Evolutionary conservation across 768 basidiomycete species (phyloP).

Genomic region (Phylloporus sp.): DNA sequence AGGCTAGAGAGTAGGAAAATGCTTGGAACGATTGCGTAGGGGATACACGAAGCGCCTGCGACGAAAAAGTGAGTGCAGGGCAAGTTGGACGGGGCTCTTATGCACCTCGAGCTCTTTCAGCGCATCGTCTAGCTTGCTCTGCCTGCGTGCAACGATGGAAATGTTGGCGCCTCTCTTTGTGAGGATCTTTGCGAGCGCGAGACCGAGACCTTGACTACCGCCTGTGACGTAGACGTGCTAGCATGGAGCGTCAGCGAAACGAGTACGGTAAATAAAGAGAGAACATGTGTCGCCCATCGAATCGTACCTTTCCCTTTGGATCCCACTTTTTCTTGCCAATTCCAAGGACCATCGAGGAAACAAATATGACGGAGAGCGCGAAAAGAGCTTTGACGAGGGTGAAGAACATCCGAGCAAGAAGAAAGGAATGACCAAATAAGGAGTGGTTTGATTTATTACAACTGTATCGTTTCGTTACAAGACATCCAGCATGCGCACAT

Average conservation of each 20-base stretch:
- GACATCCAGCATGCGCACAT: too few species aligned
- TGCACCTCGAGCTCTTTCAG: conserved; percentile 61
- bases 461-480: too few species aligned
- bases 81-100: neutral
- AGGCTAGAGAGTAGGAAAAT: conserved; percentile 62
- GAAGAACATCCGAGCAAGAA: neutral
- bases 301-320: conserved; percentile 39
- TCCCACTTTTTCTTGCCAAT: conserved; percentile 40
- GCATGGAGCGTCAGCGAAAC: neutral
- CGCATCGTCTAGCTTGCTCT: conserved; percentile 57
- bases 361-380: conserved; percentile 7
- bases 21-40: conserved; percentile 57
- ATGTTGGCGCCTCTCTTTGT: conserved; percentile 70
- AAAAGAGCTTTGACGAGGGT: conserved; percentile 5
- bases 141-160: conserved; percentile 78
- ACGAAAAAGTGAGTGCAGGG: neutral
- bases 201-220: conserved; percentile 75
- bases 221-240: conserved; percentile 88
- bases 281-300: too few species aligned
- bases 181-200: conserved; percentile 64
- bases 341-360: conserved; percentile 19
- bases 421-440: neutral
- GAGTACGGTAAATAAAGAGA: neutral
- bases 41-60: conserved; percentile 46
- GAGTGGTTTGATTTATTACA: too few species aligned